phyloP scores from a whole-genome alignment of 1,139 yeast species.

The Suhomyces yuchorum region DNA sequence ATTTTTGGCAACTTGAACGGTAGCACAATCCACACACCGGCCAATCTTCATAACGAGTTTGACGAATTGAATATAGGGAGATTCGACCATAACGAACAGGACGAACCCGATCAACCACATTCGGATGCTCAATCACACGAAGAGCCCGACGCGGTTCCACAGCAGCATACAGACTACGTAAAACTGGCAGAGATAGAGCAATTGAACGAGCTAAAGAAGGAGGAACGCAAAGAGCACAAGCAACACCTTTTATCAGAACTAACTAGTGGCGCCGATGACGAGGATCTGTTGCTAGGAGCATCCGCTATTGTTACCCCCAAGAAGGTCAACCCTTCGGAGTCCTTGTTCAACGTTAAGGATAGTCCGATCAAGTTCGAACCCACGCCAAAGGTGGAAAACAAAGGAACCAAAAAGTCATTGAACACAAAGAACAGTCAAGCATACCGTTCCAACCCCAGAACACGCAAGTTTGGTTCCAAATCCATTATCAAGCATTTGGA shows the following conservation, averaged over 20 bases:
- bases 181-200: conserved; percentile 34
- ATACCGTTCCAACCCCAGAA: conserved; percentile 34
- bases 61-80: conserved; percentile 27
- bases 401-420: conserved; percentile 9
- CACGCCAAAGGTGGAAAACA: conserved; percentile 6
- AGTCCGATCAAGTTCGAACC: conserved; percentile 32
- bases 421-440: conserved; percentile 14
- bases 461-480: conserved; percentile 38
- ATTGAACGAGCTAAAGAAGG: conserved; percentile 33
- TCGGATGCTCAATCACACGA: conserved; percentile 6
- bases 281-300: conserved; percentile 21
- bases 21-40: conserved; percentile 14
- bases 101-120: neutral
- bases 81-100: conserved; percentile 21
- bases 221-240: conserved; percentile 39
- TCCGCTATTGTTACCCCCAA: conserved; percentile 27
- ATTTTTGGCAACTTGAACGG: conserved; percentile 14
- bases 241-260: conserved; percentile 40
- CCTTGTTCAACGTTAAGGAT: conserved; percentile 40
- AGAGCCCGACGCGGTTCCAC: conserved; percentile 18
- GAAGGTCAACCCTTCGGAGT: conserved; percentile 24
- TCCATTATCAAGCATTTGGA: conserved; percentile 36
- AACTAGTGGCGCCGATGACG: conserved; percentile 34
- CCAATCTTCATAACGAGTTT: conserved; percentile 30
- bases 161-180: conserved; percentile 18